These are phyloP conservation scores for Chrysosporium keratinophilum DNA, from an alignment of 2,329 filamentous ascomycete genomes.

Conservation along the genomic window DNA sequence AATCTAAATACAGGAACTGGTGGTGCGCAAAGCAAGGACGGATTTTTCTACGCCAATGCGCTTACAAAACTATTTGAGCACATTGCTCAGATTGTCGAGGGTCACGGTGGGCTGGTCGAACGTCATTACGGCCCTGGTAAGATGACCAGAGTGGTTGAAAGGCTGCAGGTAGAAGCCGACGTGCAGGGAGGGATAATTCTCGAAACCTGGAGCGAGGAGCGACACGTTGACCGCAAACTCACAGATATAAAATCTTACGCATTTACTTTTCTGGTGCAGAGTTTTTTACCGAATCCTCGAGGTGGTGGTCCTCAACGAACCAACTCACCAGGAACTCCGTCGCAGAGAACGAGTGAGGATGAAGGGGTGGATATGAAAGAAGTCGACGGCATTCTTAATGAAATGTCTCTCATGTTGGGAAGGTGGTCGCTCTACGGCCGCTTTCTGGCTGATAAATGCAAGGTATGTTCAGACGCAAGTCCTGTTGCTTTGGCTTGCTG, in stretches of 20 bases:
- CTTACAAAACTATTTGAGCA: conserved; percentile 92
- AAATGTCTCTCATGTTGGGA: conserved; percentile 84
- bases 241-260: conserved; percentile 97
- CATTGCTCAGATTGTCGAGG: conserved; percentile 91
- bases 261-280: conserved; percentile 93
- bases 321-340: conserved; percentile 59
- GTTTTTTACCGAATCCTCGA: conserved; percentile 67
- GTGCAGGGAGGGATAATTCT: conserved; percentile 92
- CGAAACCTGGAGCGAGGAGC: conserved; percentile 90
- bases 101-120: conserved; percentile 82
- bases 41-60: conserved; percentile 83
- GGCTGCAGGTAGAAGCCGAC: conserved; percentile 87
- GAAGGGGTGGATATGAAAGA: conserved; percentile 96
- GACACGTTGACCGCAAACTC: conserved; percentile 69
- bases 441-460: conserved; percentile 79
- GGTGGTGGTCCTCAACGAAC: conserved; percentile 56
- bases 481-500: conserved; percentile 10
- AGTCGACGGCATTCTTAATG: conserved; percentile 73
- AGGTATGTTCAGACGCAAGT: conserved; percentile 43
- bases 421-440: conserved; percentile 87
- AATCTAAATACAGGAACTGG: conserved; percentile 63
- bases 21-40: conserved; percentile 55
- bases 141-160: conserved; percentile 90
- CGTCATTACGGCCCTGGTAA: conserved; percentile 84
- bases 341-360: conserved; percentile 61